phyloP scores from a whole-genome alignment of 108 stramenopile genomes.

The Thalassiosira profunda region DNA sequence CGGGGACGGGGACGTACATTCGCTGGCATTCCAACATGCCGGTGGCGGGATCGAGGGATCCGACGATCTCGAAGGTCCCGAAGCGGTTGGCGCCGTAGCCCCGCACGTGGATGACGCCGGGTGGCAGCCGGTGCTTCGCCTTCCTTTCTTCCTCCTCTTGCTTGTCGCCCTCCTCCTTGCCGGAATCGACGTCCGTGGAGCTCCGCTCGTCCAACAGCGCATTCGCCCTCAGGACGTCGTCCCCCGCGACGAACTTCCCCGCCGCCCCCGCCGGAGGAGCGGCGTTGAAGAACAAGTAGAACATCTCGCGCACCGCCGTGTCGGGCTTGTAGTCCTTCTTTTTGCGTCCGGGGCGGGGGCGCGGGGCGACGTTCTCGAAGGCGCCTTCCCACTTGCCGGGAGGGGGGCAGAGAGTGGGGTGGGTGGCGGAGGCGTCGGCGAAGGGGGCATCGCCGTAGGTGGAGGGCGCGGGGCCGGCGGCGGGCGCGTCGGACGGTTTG shows the following conservation, averaged over 20 bases:
- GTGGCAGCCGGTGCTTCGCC: constrained; percentile 9
- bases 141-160: not conserved
- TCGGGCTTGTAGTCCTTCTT: constrained; percentile 23
- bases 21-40: constrained; percentile 67
- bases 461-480: not conserved
- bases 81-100: constrained; percentile 83
- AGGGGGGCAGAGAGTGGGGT: constrained; percentile 50
- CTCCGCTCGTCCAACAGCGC: constrained; percentile 20
- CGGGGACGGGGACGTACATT: constrained; percentile 62
- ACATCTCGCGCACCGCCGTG: constrained; percentile 59
- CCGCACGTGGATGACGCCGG: constrained; percentile 63
- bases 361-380: constrained; percentile 64
- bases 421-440: constrained; percentile 52
- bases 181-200: not conserved
- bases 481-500: constrained; percentile 6
- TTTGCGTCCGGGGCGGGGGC: constrained; percentile 5
- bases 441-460: constrained; percentile 56
- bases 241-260: constrained; percentile 14
- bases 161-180: not conserved
- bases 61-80: constrained; percentile 86
- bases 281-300: constrained; percentile 81
- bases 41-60: constrained; percentile 57
- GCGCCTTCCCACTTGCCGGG: constrained; percentile 80
- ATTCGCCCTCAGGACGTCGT: constrained; percentile 22
- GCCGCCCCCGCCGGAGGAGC: constrained; percentile 53